Evolutionary conservation across 148 eudicot species (phyloP).

Genomic region (Fagopyrum homotropicum): DNA sequence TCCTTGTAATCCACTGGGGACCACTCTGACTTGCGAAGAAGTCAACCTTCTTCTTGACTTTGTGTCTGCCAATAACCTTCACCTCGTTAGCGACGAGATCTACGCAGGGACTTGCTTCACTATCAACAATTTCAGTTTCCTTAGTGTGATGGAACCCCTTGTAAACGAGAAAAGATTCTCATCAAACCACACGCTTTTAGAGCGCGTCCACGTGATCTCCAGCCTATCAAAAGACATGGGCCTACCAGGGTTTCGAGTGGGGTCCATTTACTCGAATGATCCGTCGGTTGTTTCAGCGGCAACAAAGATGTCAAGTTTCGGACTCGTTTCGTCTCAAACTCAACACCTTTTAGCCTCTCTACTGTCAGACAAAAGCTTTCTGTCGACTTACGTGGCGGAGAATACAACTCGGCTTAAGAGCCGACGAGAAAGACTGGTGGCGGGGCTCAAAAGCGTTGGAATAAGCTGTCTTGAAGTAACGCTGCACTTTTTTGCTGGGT

Average conservation of each 20-base stretch:
- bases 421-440: constrained; percentile 8
- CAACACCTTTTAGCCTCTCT: constrained; percentile 20
- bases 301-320: constrained; percentile 25
- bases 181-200: not conserved
- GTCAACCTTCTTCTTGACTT: constrained; percentile 14
- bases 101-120: constrained; percentile 17
- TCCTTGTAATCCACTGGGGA: constrained; percentile 25
- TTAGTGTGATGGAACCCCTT: constrained; percentile 5
- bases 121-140: not conserved
- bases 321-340: constrained; percentile 21
- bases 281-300: constrained; percentile 5
- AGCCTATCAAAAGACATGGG: constrained; percentile 26
- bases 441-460: constrained; percentile 16
- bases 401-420: constrained; percentile 13
- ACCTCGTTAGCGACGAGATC: constrained; percentile 22
- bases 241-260: constrained; percentile 21
- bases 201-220: constrained; percentile 18
- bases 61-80: constrained; percentile 12
- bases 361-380: constrained; percentile 15
- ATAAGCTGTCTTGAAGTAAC: constrained; percentile 15
- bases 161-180: not conserved
- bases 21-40: not conserved
- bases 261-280: constrained; percentile 18
- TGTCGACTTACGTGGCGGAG: not conserved
- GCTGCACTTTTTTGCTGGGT: constrained; percentile 27